Base-by-base conservation (phyloP, 2,329 filamentous ascomycete genomes). In the Exophiala spinifera region DNA sequence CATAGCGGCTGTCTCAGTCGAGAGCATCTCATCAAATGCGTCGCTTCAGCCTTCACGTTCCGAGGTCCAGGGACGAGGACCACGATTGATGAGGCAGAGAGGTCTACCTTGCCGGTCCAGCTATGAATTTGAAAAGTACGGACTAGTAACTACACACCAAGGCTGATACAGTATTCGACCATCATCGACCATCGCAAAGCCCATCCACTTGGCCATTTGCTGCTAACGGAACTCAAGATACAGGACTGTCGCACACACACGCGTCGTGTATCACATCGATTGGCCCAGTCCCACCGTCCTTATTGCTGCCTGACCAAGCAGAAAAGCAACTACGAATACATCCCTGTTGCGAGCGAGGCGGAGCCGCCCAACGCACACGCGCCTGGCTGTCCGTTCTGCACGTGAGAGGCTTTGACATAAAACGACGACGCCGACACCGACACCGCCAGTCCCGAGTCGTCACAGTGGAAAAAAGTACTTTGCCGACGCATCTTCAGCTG, bases 191-290 rank as follows among this genome's bases (percentile, higher is more conserved):
- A n/a, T n/a, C n/a, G n/a, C n/a, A n/a, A n/a, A n/a, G n/a, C n/a
- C n/a, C n/a, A n/a, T n/a, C n/a, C n/a, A n/a, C n/a, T n/a, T n/a
- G n/a, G n/a, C n/a, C n/a, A n/a, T n/a, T n/a, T n/a, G n/a, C n/a
- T n/a, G n/a, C n/a, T n/a, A n/a, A n/a, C n/a, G n/a, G n/a, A n/a
- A n/a, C n/a, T n/a, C n/a, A n/a, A 25, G 6, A 31, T 2, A 31
- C 8, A 31, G 28, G 10, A 31, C 28, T 10, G 28, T 31, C 28
- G 11, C 28, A 31, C 28, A 15, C 14, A 15, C 23, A 39, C 4
- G 17, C n/a, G 33, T 53, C 55, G 55, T 57, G 50, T 50, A 48
- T 33, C 42, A 15, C 37, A 15, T 43, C 47, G 33, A 53, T 57
- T 53, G 55, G 55, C 36, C 39, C 46, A 13, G 49, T 57, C 19